These are phyloP conservation scores for Xylariaceae sp. DNA, from an alignment of 2,329 filamentous ascomycete species.

Conservation along the genomic window DNA sequence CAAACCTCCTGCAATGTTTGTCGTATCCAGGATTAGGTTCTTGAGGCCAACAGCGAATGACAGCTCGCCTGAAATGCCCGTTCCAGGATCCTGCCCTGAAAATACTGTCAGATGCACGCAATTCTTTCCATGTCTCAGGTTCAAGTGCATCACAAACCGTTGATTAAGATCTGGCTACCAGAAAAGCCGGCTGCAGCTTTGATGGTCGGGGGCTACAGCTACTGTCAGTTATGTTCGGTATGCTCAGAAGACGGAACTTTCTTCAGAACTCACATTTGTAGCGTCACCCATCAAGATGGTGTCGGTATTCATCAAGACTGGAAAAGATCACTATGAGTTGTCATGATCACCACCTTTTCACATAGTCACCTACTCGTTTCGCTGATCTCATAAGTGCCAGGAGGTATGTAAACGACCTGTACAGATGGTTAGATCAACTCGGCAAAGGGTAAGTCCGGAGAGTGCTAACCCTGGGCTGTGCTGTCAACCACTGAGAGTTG, in stretches of 20 bases:
- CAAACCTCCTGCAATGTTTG: constrained; percentile 32
- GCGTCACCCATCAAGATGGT: constrained; percentile 45
- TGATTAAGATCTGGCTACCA: constrained; percentile 31
- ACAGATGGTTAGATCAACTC: constrained; percentile 4
- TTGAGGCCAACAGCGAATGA: constrained; percentile 42
- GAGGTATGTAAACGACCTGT: constrained; percentile 41
- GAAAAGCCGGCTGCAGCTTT: constrained; percentile 37
- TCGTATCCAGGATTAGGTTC: constrained; percentile 42
- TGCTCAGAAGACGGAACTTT: not conserved
- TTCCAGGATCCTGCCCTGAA: constrained; percentile 34
- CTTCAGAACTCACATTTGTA: constrained; percentile 30
- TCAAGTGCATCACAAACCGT: constrained; percentile 21
- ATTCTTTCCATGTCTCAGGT: not conserved
- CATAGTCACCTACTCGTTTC: constrained; percentile 24
- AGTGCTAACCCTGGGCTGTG: constrained; percentile 36
- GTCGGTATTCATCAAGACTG: constrained; percentile 29
- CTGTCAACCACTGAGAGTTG: constrained; percentile 37
- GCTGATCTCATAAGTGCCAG: constrained; percentile 39
- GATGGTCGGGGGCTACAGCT: constrained; percentile 36
- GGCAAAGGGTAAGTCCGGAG: not conserved
- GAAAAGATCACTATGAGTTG: constrained; percentile 31
- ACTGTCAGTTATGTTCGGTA: constrained; percentile 1
- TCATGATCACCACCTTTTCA: not conserved
- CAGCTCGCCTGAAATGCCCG: constrained; percentile 32
- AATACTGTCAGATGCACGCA: constrained; percentile 9